Base-by-base conservation (phyloP, 75 land plant species). In the Sequoia sempervirens region DNA sequence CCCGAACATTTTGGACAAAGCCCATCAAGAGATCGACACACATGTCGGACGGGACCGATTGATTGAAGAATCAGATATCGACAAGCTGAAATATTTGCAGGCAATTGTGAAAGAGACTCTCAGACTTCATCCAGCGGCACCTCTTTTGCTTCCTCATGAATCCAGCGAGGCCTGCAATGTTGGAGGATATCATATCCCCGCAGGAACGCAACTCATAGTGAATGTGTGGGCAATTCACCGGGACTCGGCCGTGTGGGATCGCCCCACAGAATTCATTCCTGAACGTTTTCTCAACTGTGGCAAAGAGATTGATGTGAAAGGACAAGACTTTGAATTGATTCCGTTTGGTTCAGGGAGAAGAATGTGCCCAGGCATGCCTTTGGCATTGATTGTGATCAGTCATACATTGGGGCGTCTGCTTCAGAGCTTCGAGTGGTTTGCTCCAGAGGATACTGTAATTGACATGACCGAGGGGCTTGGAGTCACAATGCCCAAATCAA, bases 41-140 rank as follows among this genome's bases (percentile, higher is more conserved):
- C 85, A 84, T 2, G 47, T 90, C 32, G 92, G 90, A 15, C 86
- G 40, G 75, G 76, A 88, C 0, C 84, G 90, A 23, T 46, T 72
- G 37, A 86, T 88, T 0, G 70, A 86, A 0, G 92, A 88, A 80
- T 81, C 80, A 18, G 92, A 90, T 82, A 73, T 88, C 5, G 38
- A 1, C 1, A 84, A 86, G 9, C 86, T 90, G 8, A 79, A 69
- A n/a, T 91, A 91, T 58, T 83, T 91, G 56, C 83, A 79, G 61
- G 89, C 91, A 0, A 79, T 91, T 5, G 80, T 89, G 45, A 91
- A 91, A 80, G 92, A 91, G 72, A 82, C 87, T 1, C 5, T 89
- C 14, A 74, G 92, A 3, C 80, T 89, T 30, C 88, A 89, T 38
- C 89, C 89, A 17, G 80, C 88, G 2, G 83, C 61, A 9, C 87